A percentile compares a stretch with the other conserved stretches of the same genome.
Evolutionary conservation across 2,329 filamentous ascomycete genomes (phyloP).

Genomic region (Fusarium virguliforme): DNA sequence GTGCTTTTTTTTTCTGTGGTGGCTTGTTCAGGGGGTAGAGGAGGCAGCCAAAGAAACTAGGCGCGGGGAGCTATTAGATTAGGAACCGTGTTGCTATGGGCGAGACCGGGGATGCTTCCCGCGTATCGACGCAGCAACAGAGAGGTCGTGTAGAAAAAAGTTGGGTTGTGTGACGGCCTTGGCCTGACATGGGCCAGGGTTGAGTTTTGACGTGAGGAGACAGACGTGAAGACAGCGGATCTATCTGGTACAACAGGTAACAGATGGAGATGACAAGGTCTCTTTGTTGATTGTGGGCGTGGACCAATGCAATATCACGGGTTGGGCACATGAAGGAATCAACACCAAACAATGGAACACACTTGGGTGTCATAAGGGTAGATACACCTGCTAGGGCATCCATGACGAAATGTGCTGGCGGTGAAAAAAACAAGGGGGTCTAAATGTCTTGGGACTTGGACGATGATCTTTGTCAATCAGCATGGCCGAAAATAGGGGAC

Average conservation of each 20-base stretch:
- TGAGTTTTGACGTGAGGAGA: not conserved
- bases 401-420: conserved; percentile 40
- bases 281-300: not conserved
- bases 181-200: conserved; percentile 11
- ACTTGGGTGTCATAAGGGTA: conserved; percentile 34
- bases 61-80: conserved; percentile 7
- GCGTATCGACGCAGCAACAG: conserved; percentile 14
- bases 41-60: conserved; percentile 39
- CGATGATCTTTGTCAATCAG: conserved; percentile 38
- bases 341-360: conserved; percentile 8
- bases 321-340: conserved; percentile 23
- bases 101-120: conserved; percentile 2
- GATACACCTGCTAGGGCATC: conserved; percentile 9
- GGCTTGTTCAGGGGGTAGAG: not conserved
- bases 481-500: conserved; percentile 28
- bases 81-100: not conserved
- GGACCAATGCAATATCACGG: conserved; percentile 21
- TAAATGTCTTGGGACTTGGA: conserved; percentile 32
- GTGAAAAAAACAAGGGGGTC: conserved; percentile 33
- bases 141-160: not conserved
- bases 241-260: not conserved
- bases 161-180: conserved; percentile 9
- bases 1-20: conserved; percentile 26
- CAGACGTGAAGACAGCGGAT: not conserved
- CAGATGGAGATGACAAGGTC: conserved; percentile 7